Conservation (phyloP, 129 eudicot species). For the Pittosporum tobira region DNA sequence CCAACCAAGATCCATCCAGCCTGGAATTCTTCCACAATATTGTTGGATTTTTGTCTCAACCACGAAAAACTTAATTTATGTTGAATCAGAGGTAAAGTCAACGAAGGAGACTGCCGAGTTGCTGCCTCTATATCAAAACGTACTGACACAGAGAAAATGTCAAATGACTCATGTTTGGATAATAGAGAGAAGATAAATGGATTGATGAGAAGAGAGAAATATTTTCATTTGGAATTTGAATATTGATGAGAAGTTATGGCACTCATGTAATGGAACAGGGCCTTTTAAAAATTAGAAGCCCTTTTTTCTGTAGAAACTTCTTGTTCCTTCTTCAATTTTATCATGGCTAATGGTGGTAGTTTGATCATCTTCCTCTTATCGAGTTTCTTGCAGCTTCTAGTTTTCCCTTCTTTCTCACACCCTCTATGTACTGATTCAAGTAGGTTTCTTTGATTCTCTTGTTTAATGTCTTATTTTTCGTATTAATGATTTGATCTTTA, state of each 20-base stretch:
- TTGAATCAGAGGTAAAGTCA: conserved; percentile 6
- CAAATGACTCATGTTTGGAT: not conserved
- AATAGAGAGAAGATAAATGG: not conserved
- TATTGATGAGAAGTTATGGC: not conserved
- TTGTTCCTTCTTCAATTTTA: conserved; percentile 8
- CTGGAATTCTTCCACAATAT: not conserved
- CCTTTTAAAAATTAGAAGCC: not conserved
- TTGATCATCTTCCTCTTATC: not conserved
- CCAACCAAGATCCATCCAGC: conserved; percentile 7
- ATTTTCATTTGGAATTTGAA: not conserved
- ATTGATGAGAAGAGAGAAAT: not conserved
- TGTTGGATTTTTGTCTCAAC: not conserved
- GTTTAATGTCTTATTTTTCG: not conserved
- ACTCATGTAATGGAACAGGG: not conserved
- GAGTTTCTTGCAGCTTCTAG: conserved; percentile 11
- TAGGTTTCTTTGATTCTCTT: conserved; percentile 3
- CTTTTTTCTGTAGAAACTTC: not conserved
- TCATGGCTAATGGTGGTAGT: conserved; percentile 17
- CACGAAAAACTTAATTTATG: not conserved
- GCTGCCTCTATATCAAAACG: conserved; percentile 3
- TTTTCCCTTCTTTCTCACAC: conserved; percentile 28
- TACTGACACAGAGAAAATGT: conserved; percentile 3
- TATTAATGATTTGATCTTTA: conserved; percentile 5
- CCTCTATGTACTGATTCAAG: conserved; percentile 43
- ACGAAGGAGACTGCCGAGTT: not conserved